Conservation (phyloP, 108 stramenopile species). For the Discostella stelligeroides region DNA sequence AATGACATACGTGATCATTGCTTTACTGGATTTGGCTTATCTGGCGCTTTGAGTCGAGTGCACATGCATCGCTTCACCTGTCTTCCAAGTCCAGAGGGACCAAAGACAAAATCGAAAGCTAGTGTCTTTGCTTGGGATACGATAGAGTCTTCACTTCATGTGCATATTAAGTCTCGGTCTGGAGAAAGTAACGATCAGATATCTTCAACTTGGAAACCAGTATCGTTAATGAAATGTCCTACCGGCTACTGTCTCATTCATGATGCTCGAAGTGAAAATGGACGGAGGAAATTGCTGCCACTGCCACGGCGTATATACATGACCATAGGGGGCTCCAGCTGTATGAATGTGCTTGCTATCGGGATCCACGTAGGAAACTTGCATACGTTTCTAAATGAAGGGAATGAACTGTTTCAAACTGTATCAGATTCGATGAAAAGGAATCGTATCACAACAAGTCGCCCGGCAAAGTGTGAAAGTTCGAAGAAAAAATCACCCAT, state of each 20-base stretch:
- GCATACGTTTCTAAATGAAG: conserved; percentile 11
- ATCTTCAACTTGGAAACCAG: conserved; percentile 2
- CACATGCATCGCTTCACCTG: conserved; percentile 18
- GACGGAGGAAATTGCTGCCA: not conserved
- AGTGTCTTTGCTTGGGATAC: conserved; percentile 36
- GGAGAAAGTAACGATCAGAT: not conserved
- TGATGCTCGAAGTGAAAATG: not conserved
- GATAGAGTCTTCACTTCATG: conserved; percentile 22
- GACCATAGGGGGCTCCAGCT: conserved; percentile 2
- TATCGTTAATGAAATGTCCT: conserved; percentile 24
- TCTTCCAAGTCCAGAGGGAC: not conserved
- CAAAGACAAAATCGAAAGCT: conserved; percentile 4
- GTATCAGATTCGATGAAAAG: conserved; percentile 8
- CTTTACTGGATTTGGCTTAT: conserved; percentile 22
- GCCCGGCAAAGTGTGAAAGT: not conserved
- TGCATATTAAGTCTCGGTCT: not conserved
- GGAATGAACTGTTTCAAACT: conserved; percentile 19
- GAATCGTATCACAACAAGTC: not conserved
- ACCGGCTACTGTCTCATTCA: conserved; percentile 12
- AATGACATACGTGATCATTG: not conserved
- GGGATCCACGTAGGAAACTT: conserved; percentile 29
- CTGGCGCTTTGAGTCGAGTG: conserved; percentile 19
- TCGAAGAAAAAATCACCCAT: conserved; percentile 14
- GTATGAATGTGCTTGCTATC: conserved; percentile 23
- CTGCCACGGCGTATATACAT: conserved; percentile 9